Evolutionary conservation across 768 basidiomycete genomes (phyloP).

Genomic region (Lentinula sp.): DNA sequence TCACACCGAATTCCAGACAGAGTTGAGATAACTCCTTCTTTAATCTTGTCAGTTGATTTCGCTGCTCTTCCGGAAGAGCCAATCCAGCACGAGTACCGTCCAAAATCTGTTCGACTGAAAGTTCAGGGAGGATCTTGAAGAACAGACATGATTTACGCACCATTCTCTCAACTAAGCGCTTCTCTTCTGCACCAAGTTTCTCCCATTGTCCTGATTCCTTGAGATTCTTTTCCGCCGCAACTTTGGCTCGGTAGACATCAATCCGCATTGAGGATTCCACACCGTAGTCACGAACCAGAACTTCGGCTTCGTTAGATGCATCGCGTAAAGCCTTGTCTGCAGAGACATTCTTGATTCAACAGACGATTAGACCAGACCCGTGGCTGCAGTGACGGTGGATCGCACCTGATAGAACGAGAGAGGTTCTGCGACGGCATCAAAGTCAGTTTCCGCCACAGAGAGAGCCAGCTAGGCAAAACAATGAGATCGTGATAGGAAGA

Average conservation of each 20-base stretch:
- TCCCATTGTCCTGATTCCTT: slow-evolving; percentile 57
- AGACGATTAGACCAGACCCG: neutral
- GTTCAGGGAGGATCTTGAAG: neutral
- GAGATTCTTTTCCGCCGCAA: slow-evolving; percentile 63
- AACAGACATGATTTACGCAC: slow-evolving; percentile 17
- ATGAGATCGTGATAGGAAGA: slow-evolving; percentile 13
- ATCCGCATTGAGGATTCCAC: slow-evolving; percentile 79
- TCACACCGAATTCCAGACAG: slow-evolving; percentile 74
- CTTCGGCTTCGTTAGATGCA: slow-evolving; percentile 70
- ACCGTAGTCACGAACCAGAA: slow-evolving; percentile 60
- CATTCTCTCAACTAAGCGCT: slow-evolving; percentile 79
- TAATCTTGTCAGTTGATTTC: slow-evolving; percentile 47
- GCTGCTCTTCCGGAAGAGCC: slow-evolving; percentile 59
- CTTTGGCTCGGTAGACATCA: slow-evolving; percentile 73
- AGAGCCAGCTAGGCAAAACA: slow-evolving; percentile 41
- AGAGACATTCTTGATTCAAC: slow-evolving; percentile 49
- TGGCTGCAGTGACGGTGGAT: neutral
- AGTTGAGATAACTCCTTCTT: slow-evolving; percentile 75
- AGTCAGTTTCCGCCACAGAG: slow-evolving; percentile 51
- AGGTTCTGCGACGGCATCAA: slow-evolving; percentile 49
- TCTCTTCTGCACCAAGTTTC: slow-evolving; percentile 57
- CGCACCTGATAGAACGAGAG: slow-evolving; percentile 62
- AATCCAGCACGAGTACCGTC: slow-evolving; percentile 80
- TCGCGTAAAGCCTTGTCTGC: slow-evolving; percentile 71
- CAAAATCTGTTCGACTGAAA: slow-evolving; percentile 36